A percentile compares a stretch with the other conserved stretches of the same genome.
Evolutionary conservation across 441 rosid genomes (phyloP).

Genomic region (Viola pubescens): DNA sequence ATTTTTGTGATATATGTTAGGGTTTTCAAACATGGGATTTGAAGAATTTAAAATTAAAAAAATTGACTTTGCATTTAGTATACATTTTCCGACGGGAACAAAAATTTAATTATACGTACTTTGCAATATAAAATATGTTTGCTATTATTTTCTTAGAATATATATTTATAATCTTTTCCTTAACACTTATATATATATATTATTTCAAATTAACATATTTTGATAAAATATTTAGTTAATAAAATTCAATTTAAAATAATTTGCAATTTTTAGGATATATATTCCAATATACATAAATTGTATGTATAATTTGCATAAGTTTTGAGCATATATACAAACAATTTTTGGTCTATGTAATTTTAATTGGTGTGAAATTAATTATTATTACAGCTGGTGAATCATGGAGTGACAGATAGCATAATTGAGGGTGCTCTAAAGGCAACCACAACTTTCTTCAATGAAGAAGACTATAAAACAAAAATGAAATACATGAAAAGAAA

Average conservation of each 20-base stretch:
- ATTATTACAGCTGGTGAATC: conserved; percentile 26
- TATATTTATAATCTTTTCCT: too few relatives aligned
- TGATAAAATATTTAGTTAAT: too few relatives aligned
- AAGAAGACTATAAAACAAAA: conserved; percentile 13
- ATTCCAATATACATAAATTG: too few relatives aligned
- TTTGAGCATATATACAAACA: not conserved
- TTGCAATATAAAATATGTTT: not conserved
- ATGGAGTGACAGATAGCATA: conserved; percentile 19
- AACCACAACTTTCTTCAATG: conserved; percentile 20
- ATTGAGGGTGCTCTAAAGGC: conserved; percentile 22
- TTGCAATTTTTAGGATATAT: too few relatives aligned
- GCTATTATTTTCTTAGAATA: not conserved
- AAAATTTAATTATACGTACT: too few relatives aligned
- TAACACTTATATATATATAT: not conserved
- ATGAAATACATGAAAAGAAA: conserved; percentile 13
- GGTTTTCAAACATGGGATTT: not conserved
- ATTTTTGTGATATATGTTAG: too few relatives aligned
- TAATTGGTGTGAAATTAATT: not conserved
- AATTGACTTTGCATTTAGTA: not conserved
- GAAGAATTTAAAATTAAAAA: not conserved
- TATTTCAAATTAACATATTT: too few relatives aligned
- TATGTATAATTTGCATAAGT: too few relatives aligned
- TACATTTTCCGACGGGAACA: not conserved
- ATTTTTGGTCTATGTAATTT: not conserved
- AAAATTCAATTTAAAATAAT: too few relatives aligned